Evolutionary conservation across 148 eudicot genomes (phyloP).

Genomic region (Diospyros kaki): DNA sequence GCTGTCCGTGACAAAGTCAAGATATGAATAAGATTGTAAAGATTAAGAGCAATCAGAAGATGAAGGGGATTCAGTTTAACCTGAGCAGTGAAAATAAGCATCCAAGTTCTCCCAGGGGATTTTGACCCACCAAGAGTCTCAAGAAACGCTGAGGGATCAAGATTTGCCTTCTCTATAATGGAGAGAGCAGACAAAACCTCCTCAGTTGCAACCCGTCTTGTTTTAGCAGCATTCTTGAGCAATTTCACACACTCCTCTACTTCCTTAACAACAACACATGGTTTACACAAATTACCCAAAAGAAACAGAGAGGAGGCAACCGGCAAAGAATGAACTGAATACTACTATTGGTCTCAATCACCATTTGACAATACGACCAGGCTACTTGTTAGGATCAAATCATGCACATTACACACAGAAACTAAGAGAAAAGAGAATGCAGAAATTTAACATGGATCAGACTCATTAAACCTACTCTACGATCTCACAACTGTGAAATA

Average conservation of each 20-base stretch:
- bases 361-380: background rate
- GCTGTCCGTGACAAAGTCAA: background rate
- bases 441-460: no score
- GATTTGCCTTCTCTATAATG: constrained; percentile 75
- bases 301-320: background rate
- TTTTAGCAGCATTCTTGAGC: constrained; percentile 79
- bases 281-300: background rate
- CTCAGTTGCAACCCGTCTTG: constrained; percentile 52
- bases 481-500: no score
- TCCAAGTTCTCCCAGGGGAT: constrained; percentile 96
- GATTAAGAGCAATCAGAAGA: background rate
- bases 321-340: background rate
- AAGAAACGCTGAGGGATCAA: constrained; percentile 67
- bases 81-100: constrained; percentile 92
- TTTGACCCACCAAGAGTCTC: constrained; percentile 78
- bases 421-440: no score
- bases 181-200: constrained; percentile 63
- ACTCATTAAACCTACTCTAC: no score
- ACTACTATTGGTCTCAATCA: background rate
- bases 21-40: background rate
- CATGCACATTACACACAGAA: no score
- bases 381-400: background rate
- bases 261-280: constrained; percentile 36
- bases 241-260: constrained; percentile 61
- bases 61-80: constrained; percentile 24